Percentiles rank a stretch among this genome's conserved stretches.
Conservation (phyloP, 331 rosid genomes). For the Erythrophleum ivorense region DNA sequence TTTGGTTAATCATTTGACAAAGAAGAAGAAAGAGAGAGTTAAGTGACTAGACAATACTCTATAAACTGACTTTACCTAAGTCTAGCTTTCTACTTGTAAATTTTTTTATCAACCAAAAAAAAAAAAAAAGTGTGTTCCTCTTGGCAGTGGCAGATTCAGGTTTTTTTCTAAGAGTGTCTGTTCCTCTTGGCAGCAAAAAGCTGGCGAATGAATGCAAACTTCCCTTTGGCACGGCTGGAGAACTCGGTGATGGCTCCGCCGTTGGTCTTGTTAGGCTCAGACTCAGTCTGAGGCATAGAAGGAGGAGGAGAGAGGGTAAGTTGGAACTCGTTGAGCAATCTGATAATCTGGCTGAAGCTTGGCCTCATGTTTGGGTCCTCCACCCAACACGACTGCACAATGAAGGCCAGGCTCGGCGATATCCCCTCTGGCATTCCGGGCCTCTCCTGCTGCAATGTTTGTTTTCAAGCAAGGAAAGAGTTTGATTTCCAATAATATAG, state of each 20-base stretch:
- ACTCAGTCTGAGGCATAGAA: conserved; percentile 51
- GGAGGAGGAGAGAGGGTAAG: conserved; percentile 75
- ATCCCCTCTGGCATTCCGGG: conserved; percentile 78
- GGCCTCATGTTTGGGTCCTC: conserved; percentile 91
- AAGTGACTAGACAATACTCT: no score
- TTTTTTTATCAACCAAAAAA: no score
- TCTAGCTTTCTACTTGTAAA: no score
- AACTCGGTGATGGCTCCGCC: conserved; percentile 65
- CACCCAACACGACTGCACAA: conserved; percentile 93
- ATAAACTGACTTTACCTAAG: no score
- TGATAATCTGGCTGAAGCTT: conserved; percentile 81
- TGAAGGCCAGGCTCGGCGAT: conserved; percentile 75
- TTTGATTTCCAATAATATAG: no score
- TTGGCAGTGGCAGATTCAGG: no score
- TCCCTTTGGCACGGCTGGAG: conserved; percentile 73
- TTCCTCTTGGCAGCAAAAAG: conserved; percentile 80
- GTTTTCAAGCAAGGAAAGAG: no score
- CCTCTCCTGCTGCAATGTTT: conserved; percentile 84
- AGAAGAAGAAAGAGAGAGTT: no score
- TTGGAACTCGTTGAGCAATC: conserved; percentile 77
- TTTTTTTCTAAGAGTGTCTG: no score
- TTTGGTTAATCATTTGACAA: no score
- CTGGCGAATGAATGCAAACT: conserved; percentile 83
- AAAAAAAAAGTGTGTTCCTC: no score
- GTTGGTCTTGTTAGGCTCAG: conserved; percentile 54